These are phyloP conservation scores for Tephrocybe sp. DNA, from an alignment of 768 basidiomycete genomes.

Conservation along the genomic window DNA sequence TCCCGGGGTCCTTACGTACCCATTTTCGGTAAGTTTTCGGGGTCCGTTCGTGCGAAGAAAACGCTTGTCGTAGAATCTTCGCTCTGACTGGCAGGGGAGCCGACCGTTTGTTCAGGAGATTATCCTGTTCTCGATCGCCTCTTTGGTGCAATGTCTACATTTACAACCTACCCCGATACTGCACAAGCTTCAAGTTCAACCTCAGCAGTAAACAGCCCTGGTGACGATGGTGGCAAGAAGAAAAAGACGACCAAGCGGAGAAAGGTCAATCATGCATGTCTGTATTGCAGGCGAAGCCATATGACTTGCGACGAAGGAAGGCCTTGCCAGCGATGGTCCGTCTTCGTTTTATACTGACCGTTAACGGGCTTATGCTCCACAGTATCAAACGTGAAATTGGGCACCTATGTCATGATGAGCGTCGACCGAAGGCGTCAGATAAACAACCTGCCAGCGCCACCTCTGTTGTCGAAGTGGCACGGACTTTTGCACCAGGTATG, in stretches of 20 bases:
- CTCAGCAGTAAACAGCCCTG: background rate
- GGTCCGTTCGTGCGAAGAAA: background rate
- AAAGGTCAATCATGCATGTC: conserved; percentile 91
- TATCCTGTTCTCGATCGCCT: background rate
- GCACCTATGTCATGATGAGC: conserved; percentile 91
- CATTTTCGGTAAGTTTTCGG: background rate
- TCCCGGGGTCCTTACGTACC: background rate
- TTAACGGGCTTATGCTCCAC: conserved; percentile 3
- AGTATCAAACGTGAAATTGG: conserved; percentile 97
- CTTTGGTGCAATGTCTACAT: conserved; percentile 6
- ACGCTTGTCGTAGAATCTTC: background rate
- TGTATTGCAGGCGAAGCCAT: conserved; percentile 91
- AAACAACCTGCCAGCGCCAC: conserved; percentile 35
- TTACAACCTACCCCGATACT: conserved; percentile 12
- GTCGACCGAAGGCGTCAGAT: conserved; percentile 50
- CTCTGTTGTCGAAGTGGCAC: conserved; percentile 31
- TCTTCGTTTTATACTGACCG: conserved; percentile 18
- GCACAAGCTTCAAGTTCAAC: conserved; percentile 4
- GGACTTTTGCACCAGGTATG: conserved; percentile 48
- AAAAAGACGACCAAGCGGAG: conserved; percentile 65
- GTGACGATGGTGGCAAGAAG: conserved; percentile 8
- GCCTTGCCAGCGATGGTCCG: conserved; percentile 93
- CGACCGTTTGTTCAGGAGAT: background rate
- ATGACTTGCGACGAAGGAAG: conserved; percentile 90
- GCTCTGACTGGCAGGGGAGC: background rate